phyloP scores from a whole-genome alignment of 768 basidiomycete species.

The Boletus rubescentipes region DNA sequence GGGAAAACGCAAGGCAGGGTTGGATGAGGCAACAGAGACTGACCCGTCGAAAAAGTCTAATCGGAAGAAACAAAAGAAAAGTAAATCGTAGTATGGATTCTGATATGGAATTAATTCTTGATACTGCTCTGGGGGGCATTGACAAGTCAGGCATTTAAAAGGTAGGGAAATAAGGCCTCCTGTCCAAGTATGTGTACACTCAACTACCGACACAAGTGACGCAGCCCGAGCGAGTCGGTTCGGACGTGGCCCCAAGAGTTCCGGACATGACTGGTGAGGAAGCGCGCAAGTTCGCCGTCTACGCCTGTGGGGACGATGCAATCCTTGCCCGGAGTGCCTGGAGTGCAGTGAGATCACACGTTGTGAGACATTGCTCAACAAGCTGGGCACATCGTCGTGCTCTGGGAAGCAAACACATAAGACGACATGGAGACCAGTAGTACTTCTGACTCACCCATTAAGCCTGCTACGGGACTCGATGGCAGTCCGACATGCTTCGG shows the following conservation, averaged over 20 bases:
- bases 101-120: neutral
- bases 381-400: slow-evolving; percentile 29
- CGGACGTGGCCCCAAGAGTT: neutral
- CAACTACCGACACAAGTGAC: neutral
- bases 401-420: slow-evolving; percentile 14
- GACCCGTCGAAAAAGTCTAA: slow-evolving; percentile 38
- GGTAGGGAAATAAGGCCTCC: neutral
- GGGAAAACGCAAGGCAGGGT: slow-evolving; percentile 41
- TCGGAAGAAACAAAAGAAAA: slow-evolving; percentile 47
- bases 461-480: slow-evolving; percentile 49
- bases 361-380: slow-evolving; percentile 25
- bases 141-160: neutral
- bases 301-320: slow-evolving; percentile 3
- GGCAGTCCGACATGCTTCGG: slow-evolving; percentile 52
- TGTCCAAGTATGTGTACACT: neutral
- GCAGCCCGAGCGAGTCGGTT: neutral
- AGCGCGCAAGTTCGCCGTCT: neutral
- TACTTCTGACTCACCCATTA: slow-evolving; percentile 44
- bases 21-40: slow-evolving; percentile 26
- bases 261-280: neutral
- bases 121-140: neutral
- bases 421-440: neutral
- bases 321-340: slow-evolving; percentile 22
- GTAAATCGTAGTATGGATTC: slow-evolving; percentile 23
- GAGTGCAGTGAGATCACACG: slow-evolving; percentile 17